Conservation (phyloP, 2,329 filamentous ascomycete genomes). For the Sporothrix schenckii region DNA sequence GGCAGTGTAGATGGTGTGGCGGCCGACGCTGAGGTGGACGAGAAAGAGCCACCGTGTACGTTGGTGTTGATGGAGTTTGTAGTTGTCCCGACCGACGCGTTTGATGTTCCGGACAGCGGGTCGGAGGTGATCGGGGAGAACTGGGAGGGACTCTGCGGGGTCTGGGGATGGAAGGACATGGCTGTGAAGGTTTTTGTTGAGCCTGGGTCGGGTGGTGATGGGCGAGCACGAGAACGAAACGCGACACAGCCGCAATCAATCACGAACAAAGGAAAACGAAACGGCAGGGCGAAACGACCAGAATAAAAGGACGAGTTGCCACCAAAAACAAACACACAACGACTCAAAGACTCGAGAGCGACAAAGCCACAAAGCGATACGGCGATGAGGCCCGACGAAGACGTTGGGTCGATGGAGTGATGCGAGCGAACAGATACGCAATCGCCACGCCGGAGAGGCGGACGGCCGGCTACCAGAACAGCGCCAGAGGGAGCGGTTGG, state of each 20-base stretch:
- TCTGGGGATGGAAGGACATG: slow-evolving; percentile 70
- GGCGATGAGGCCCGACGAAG: not conserved
- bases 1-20: slow-evolving; percentile 56
- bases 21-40: slow-evolving; percentile 53
- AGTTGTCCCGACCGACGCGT: slow-evolving; percentile 29
- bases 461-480: slow-evolving; percentile 26
- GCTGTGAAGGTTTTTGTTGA: slow-evolving; percentile 42
- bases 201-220: not conserved
- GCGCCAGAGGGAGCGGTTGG: slow-evolving; percentile 27
- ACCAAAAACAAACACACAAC: slow-evolving; percentile 18
- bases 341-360: slow-evolving; percentile 10
- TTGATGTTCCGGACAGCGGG: slow-evolving; percentile 46
- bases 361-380: not conserved
- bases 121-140: slow-evolving; percentile 60
- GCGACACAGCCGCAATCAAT: slow-evolving; percentile 24
- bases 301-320: not conserved
- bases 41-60: slow-evolving; percentile 48
- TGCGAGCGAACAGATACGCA: not conserved
- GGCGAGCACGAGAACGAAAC: slow-evolving; percentile 9
- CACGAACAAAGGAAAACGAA: slow-evolving; percentile 1
- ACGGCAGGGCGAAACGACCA: slow-evolving; percentile 7
- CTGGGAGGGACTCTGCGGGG: slow-evolving; percentile 68
- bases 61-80: slow-evolving; percentile 49
- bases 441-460: slow-evolving; percentile 31
- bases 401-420: not conserved